Conservation (phyloP, 768 basidiomycete genomes). For the Psilocybe tampanensis region DNA sequence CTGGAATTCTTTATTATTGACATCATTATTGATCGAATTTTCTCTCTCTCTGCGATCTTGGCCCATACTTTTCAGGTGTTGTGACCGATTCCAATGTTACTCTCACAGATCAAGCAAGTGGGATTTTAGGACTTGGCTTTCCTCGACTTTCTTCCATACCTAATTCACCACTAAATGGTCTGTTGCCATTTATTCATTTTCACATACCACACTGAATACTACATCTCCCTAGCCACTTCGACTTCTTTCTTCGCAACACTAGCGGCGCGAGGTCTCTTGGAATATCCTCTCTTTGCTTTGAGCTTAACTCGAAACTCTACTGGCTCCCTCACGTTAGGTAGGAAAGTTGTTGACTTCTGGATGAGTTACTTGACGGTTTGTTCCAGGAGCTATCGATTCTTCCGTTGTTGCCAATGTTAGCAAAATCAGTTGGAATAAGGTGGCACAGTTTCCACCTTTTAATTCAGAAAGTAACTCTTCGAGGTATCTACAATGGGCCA, state of each 20-base stretch:
- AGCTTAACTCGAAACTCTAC: slow-evolving; percentile 59
- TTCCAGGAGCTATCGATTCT: slow-evolving; percentile 72
- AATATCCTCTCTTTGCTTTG: slow-evolving; percentile 79
- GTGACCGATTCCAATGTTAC: slow-evolving; percentile 64
- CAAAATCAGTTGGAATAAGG: slow-evolving; percentile 71
- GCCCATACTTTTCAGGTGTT: slow-evolving; percentile 53
- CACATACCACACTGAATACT: not conserved
- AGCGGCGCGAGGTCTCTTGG: slow-evolving; percentile 62
- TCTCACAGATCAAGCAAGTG: slow-evolving; percentile 65
- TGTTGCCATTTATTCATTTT: slow-evolving; percentile 17
- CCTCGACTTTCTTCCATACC: slow-evolving; percentile 68
- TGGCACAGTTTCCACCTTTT: slow-evolving; percentile 73
- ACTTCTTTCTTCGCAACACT: slow-evolving; percentile 66
- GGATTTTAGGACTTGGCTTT: slow-evolving; percentile 77
- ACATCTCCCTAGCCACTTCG: slow-evolving; percentile 45
- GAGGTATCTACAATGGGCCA: slow-evolving; percentile 78
- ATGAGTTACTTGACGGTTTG: slow-evolving; percentile 1
- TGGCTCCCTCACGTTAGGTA: slow-evolving; percentile 70
- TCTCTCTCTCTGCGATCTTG: no score
- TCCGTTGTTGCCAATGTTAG: slow-evolving; percentile 64
- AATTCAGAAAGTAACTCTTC: slow-evolving; percentile 57
- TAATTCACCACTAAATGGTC: slow-evolving; percentile 48
- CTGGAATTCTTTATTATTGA: not conserved
- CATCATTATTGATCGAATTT: not conserved
- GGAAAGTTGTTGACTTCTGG: not conserved